Conservation (phyloP, 768 basidiomycete genomes). For the Pisolithus sp. region DNA sequence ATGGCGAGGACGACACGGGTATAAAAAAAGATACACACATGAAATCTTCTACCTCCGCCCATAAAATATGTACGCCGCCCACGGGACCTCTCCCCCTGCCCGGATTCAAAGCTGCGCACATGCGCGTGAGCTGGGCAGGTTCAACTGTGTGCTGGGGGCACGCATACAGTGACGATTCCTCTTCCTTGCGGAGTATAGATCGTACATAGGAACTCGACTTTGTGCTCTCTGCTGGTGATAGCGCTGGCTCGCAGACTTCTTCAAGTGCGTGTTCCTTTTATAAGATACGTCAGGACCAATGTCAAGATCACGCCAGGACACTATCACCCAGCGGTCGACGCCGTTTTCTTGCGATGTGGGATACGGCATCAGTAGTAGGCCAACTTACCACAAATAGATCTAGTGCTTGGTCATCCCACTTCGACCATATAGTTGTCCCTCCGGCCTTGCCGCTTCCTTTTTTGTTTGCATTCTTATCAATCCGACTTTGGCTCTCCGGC, state of each 20-base stretch:
- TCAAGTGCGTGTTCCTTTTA: constrained; percentile 21
- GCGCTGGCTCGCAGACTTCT: constrained; percentile 8
- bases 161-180: constrained; percentile 21
- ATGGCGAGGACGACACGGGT: background rate
- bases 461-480: background rate
- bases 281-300: background rate
- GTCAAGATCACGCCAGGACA: background rate
- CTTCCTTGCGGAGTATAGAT: constrained; percentile 21
- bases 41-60: constrained; percentile 26
- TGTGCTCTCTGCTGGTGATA: background rate
- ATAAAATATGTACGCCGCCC: constrained; percentile 19
- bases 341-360: background rate
- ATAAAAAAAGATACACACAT: constrained; percentile 10
- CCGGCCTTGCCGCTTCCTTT: background rate
- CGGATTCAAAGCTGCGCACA: constrained; percentile 12
- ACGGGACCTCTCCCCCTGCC: background rate
- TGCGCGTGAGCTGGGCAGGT: constrained; percentile 14
- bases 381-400: constrained; percentile 17
- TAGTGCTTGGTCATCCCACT: constrained; percentile 20
- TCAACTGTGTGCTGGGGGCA: constrained; percentile 24
- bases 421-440: constrained; percentile 14
- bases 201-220: constrained; percentile 9
- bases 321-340: no score
- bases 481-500: background rate
- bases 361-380: background rate